Base-by-base conservation (phyloP, 768 basidiomycete genomes). In the Kwoniella shandongensis region DNA sequence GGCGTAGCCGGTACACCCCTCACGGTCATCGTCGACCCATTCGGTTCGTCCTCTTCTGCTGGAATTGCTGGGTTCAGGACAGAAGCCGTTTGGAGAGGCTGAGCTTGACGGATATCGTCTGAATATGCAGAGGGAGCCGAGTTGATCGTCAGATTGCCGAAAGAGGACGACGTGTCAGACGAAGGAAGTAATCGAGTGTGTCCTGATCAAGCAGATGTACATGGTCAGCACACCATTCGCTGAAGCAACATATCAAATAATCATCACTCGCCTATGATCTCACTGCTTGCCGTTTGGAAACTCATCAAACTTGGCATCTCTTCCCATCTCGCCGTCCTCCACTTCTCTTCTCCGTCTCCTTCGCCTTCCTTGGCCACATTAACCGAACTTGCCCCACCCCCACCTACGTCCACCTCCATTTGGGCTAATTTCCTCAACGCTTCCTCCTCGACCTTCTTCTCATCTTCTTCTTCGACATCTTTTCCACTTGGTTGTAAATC, bases 311-410 rank as follows among this genome's bases (percentile, higher is more conserved):
- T 72, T 23, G 39, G 57, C n/a, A 51, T 58, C 44, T 76, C 72
- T 11, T 71, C 65, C 77, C 77, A 76, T 55, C 70, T 63, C 5
- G 77, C 77, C 6, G 74, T 76, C 32, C 76, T 61, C 75, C 75
- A 76, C 3, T 70, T 76, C 4, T 67, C 68, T 13, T 56, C 52
- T 2, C 44, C 49, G 26, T 29, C 44, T 8, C 42, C 46, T 0
- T 47, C 25, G 27, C 26, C 40, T 17, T 8, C 39, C 13, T 32
- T 32, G 32, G 25, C 45, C 26, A 30, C 22, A 20, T 54, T 38
- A 11, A 42, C 30, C 38, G 51, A 38, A 3, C 59, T 59, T 7
- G 69, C 60, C 12, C 68, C 68, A 18, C 66, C 58, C 15, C 65
- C 66, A 49, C 60, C 57, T 7, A 70, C 58, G 15, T 68, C 61